phyloP scores from a whole-genome alignment of 129 eudicot species.

The Silybum marianum region DNA sequence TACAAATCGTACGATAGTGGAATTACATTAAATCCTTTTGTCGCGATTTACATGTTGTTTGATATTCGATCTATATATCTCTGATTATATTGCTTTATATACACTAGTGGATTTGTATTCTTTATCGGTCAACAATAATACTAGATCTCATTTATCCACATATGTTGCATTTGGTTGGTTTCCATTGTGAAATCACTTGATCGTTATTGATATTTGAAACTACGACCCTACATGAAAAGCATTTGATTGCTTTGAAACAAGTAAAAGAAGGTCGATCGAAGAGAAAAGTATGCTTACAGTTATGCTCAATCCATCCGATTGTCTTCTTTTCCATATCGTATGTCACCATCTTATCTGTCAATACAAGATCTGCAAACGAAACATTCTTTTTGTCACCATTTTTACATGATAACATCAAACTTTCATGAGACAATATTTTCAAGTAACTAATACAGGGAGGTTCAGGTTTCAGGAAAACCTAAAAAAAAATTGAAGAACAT shows the following conservation, averaged over 20 bases:
- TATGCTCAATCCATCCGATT: constrained; percentile 65
- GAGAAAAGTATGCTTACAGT: constrained; percentile 43
- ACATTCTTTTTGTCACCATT: background rate
- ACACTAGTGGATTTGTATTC: no score
- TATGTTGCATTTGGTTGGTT: no score
- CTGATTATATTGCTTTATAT: no score
- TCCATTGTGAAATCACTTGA: no score
- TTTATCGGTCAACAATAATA: no score
- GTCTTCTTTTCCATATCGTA: constrained; percentile 59
- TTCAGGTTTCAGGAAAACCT: no score
- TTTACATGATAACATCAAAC: background rate
- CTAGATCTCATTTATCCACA: no score
- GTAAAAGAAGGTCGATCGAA: background rate
- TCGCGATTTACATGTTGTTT: no score
- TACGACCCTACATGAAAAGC: background rate
- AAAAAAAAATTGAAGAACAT: no score
- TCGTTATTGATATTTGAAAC: background rate
- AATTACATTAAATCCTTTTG: no score
- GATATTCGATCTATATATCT: no score
- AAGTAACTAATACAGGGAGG: background rate
- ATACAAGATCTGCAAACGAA: constrained; percentile 53
- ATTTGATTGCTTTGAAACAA: background rate
- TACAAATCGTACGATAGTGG: no score
- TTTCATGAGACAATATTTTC: background rate
- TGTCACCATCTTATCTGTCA: constrained; percentile 53